Conservation (phyloP, 1,139 yeast genomes). For the Protomyces inundatus region DNA sequence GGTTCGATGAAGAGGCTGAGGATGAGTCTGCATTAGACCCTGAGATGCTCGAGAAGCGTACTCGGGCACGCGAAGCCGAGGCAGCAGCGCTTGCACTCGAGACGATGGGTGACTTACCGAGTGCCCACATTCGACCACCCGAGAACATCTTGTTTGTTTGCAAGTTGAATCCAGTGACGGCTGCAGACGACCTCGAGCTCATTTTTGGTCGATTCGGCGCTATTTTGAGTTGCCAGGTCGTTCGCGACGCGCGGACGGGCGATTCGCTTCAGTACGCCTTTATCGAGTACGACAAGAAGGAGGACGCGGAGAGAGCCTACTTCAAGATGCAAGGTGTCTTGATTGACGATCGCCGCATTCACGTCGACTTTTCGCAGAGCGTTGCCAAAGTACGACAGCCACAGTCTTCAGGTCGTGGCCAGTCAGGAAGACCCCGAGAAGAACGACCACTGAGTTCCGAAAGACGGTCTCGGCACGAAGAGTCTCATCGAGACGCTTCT, state of each 20-base stretch:
- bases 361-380: slow-evolving; percentile 66
- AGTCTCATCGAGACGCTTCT: no score
- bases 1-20: slow-evolving; percentile 36
- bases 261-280: slow-evolving; percentile 58
- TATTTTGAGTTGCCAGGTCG: slow-evolving; percentile 49
- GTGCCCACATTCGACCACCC: slow-evolving; percentile 55
- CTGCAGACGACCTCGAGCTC: slow-evolving; percentile 48
- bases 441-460: no score
- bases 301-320: slow-evolving; percentile 57
- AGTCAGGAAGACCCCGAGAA: no score
- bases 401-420: background rate
- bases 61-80: slow-evolving; percentile 42
- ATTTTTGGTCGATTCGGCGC: slow-evolving; percentile 50
- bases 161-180: slow-evolving; percentile 57
- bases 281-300: slow-evolving; percentile 49
- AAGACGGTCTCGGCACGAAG: no score
- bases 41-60: slow-evolving; percentile 33
- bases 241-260: slow-evolving; percentile 47
- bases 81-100: slow-evolving; percentile 59
- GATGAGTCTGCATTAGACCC: slow-evolving; percentile 33
- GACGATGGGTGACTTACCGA: slow-evolving; percentile 60
- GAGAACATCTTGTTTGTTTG: slow-evolving; percentile 61
- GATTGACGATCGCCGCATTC: slow-evolving; percentile 59
- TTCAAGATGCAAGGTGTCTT: slow-evolving; percentile 55
- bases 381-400: slow-evolving; percentile 34